phyloP scores from a whole-genome alignment of 331 rosid genomes.

The Spiraea crenata region DNA sequence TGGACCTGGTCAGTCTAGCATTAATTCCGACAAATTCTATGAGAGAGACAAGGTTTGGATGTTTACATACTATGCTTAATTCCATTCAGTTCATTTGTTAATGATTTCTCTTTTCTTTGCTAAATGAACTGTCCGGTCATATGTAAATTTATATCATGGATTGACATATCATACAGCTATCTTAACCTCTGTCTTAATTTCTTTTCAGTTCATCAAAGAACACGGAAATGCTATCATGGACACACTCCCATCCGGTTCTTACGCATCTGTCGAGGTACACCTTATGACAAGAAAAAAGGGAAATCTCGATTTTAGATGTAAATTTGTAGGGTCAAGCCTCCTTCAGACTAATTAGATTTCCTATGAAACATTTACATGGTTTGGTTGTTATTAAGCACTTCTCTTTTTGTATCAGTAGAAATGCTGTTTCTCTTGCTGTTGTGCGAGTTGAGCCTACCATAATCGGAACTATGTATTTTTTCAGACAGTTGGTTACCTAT shows the following conservation, averaged over 20 bases:
- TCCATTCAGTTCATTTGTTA: neutral
- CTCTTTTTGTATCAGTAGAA: neutral
- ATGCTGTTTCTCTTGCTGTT: neutral
- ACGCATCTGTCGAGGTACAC: slow-evolving; percentile 48
- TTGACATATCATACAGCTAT: slow-evolving; percentile 10
- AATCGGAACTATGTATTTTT: neutral
- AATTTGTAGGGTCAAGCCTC: neutral
- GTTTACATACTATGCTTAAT: slow-evolving; percentile 14
- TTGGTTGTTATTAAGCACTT: neutral
- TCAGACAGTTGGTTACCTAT: neutral
- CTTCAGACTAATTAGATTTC: neutral
- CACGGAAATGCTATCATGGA: slow-evolving; percentile 36
- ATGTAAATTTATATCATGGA: neutral
- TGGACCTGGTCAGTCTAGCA: slow-evolving; percentile 27
- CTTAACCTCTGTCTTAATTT: slow-evolving; percentile 15
- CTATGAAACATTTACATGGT: neutral
- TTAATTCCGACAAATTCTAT: slow-evolving; percentile 10
- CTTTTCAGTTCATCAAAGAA: slow-evolving; percentile 43
- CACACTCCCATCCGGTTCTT: slow-evolving; percentile 41
- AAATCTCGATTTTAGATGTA: neutral
- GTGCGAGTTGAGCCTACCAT: neutral
- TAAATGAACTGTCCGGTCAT: slow-evolving; percentile 5
- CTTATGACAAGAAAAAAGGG: neutral
- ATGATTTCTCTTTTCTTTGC: neutral
- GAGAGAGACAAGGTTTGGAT: slow-evolving; percentile 55